These are phyloP conservation scores for Heliosperma pusillum DNA, from an alignment of 148 eudicot species.

Conservation along the genomic window DNA sequence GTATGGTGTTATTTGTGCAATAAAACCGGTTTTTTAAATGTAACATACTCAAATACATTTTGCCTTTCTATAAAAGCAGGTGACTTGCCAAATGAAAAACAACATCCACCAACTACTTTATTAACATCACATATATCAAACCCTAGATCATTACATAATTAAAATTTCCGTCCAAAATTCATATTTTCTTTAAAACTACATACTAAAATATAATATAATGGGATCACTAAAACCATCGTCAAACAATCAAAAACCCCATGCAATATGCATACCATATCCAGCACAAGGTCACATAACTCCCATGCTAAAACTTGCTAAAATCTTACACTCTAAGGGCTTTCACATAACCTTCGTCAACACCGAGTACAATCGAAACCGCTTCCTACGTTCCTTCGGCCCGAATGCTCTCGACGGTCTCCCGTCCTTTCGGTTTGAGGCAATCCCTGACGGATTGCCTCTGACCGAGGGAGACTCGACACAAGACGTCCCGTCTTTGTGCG, in stretches of 20 bases:
- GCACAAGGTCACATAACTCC: slow-evolving; percentile 39
- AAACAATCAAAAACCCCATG: slow-evolving; percentile 7
- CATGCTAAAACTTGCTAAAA: slow-evolving; percentile 35
- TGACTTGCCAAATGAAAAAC: neutral
- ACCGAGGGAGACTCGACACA: slow-evolving; percentile 30
- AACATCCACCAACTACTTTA: neutral
- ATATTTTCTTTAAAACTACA: no score
- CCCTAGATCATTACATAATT: no score
- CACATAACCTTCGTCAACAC: slow-evolving; percentile 40
- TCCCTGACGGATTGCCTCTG: slow-evolving; percentile 41
- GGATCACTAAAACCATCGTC: neutral
- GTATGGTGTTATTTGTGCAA: no score
- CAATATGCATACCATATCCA: slow-evolving; percentile 28
- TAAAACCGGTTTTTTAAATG: no score
- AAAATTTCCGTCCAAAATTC: no score
- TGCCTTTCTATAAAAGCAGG: no score
- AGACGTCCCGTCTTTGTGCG: slow-evolving; percentile 22
- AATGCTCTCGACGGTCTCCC: slow-evolving; percentile 26
- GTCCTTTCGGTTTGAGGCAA: slow-evolving; percentile 31
- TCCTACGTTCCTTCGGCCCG: slow-evolving; percentile 31
- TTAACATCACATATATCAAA: neutral
- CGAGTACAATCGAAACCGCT: slow-evolving; percentile 29
- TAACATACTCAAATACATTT: no score
- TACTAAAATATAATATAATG: neutral
- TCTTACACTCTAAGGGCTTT: slow-evolving; percentile 26